Evolutionary conservation across 2,329 filamentous ascomycete species (phyloP).

Genomic region (Monosporascus cannonballus): DNA sequence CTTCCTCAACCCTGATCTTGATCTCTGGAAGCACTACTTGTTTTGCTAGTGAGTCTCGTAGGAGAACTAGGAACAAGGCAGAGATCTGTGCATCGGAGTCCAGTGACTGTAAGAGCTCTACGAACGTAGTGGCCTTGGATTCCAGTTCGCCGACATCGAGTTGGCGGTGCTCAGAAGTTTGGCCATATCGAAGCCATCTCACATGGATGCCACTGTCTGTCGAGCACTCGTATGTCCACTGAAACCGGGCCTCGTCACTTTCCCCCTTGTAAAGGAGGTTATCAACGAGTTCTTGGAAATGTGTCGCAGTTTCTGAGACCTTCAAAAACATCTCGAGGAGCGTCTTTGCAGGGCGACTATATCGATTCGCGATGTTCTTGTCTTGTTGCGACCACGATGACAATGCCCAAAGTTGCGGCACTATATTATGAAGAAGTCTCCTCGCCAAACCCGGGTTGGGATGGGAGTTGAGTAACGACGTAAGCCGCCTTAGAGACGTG

Average conservation of each 20-base stretch:
- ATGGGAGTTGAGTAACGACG: conserved; percentile 53
- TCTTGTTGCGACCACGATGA: conserved; percentile 41
- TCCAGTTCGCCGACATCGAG: conserved; percentile 41
- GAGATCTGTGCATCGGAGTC: conserved; percentile 52
- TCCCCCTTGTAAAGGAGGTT: conserved; percentile 53
- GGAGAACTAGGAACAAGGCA: conserved; percentile 52
- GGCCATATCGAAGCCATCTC: conserved; percentile 24
- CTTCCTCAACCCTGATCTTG: conserved; percentile 21
- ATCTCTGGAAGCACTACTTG: conserved; percentile 17
- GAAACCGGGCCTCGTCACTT: conserved; percentile 17
- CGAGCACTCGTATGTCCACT: conserved; percentile 48
- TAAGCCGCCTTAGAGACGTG: conserved; percentile 47
- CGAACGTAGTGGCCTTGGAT: conserved; percentile 39
- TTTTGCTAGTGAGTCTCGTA: conserved; percentile 50
- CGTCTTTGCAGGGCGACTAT: conserved; percentile 39
- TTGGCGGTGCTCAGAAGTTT: conserved; percentile 9
- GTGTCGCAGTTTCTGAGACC: conserved; percentile 46
- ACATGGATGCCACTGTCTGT: conserved; percentile 47
- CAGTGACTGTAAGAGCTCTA: conserved; percentile 42
- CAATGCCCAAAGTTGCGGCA: conserved; percentile 59
- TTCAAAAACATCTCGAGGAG: conserved; percentile 53
- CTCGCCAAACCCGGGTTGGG: conserved; percentile 61
- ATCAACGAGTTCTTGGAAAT: conserved; percentile 41
- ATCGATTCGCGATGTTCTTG: conserved; percentile 29
- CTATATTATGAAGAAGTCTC: conserved; percentile 51